Evolutionary conservation across 805 yeast species (phyloP).

Genomic region (Geotrichum ghanense): DNA sequence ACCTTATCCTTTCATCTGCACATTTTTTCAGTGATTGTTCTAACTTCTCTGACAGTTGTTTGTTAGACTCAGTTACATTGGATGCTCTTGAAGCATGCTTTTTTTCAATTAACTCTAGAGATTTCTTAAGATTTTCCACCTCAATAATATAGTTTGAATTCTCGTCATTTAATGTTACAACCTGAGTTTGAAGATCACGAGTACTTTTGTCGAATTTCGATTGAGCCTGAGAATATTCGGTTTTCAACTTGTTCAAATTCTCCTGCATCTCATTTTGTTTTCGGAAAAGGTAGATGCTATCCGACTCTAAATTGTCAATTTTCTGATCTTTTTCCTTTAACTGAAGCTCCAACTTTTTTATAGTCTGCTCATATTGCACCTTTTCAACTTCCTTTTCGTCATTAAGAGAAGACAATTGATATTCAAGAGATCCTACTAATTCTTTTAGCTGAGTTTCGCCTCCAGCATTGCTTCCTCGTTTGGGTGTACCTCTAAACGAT

Average conservation of each 20-base stretch:
- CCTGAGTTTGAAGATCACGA: conserved; percentile 28
- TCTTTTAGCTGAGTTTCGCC: conserved; percentile 11
- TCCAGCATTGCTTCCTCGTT: neutral
- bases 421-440: conserved; percentile 23
- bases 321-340: conserved; percentile 23
- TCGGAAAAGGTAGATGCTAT: conserved; percentile 28
- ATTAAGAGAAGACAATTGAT: conserved; percentile 28
- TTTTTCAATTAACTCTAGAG: neutral
- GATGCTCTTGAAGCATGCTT: neutral
- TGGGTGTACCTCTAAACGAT: neutral
- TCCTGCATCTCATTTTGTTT: conserved; percentile 24
- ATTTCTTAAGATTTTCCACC: neutral
- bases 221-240: conserved; percentile 17
- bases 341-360: conserved; percentile 22
- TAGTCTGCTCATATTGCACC: conserved; percentile 23
- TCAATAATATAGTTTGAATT: neutral
- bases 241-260: conserved; percentile 20
- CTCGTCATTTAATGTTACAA: conserved; percentile 12
- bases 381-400: conserved; percentile 30
- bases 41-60: conserved; percentile 6
- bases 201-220: conserved; percentile 21
- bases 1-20: conserved; percentile 4
- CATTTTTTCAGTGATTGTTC: conserved; percentile 3
- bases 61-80: neutral
- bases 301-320: conserved; percentile 27